Evolutionary conservation across 2,329 filamentous ascomycete species (phyloP).

Genomic region (Penicillium sp.): DNA sequence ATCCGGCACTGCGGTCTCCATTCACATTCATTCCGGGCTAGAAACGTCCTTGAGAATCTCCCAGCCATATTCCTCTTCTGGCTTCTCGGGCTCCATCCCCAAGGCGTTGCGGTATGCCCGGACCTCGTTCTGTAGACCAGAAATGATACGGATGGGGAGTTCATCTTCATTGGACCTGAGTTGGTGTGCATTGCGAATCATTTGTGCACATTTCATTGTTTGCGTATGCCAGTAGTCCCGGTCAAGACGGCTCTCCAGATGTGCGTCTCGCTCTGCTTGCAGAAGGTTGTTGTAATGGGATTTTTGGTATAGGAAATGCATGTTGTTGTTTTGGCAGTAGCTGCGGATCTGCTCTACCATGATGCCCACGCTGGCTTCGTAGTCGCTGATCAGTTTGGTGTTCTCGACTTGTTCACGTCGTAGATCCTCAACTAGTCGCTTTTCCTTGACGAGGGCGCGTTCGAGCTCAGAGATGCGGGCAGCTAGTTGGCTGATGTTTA

Average conservation of each 20-base stretch:
- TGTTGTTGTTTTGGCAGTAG: conserved; percentile 58
- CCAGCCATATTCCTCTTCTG: conserved; percentile 57
- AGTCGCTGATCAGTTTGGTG: conserved; percentile 55
- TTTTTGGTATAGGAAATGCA: conserved; percentile 54
- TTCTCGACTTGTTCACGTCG: conserved; percentile 57
- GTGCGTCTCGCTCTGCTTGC: conserved; percentile 57
- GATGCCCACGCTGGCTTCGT: conserved; percentile 53
- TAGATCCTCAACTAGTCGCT: conserved; percentile 49
- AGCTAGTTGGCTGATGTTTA: conserved; percentile 36
- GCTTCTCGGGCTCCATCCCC: conserved; percentile 55
- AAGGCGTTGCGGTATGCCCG: conserved; percentile 55
- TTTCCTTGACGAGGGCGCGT: conserved; percentile 54
- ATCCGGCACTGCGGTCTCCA: conserved; percentile 7
- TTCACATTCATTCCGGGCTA: conserved; percentile 42
- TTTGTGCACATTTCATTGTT: conserved; percentile 55
- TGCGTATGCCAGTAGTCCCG: conserved; percentile 57
- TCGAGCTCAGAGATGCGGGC: conserved; percentile 57
- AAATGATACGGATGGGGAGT: conserved; percentile 50
- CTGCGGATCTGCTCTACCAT: conserved; percentile 59
- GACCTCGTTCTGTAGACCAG: conserved; percentile 57
- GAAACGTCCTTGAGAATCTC: conserved; percentile 54
- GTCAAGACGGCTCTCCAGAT: conserved; percentile 56
- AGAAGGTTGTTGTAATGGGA: conserved; percentile 58
- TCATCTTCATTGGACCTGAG: conserved; percentile 57
- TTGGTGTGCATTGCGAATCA: conserved; percentile 56